A percentile compares a stretch with the other conserved stretches of the same genome.
phyloP scores from a whole-genome alignment of 306 rosid genomes.

The Cicer arietinum region DNA sequence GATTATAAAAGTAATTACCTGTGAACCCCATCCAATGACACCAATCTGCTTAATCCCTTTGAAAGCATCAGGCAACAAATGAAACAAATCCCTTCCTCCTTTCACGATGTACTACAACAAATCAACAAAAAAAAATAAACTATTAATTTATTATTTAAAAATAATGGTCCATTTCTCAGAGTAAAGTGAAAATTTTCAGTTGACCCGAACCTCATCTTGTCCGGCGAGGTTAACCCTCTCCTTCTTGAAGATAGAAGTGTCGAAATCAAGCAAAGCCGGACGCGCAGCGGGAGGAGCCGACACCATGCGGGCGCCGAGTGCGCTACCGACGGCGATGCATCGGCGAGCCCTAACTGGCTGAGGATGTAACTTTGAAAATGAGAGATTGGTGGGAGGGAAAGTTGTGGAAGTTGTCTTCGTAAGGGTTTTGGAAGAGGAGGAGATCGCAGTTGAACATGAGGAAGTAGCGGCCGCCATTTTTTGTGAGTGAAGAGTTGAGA shows the following conservation, averaged over 20 bases:
- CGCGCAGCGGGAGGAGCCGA: slow-evolving; percentile 54
- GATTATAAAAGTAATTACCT: slow-evolving; percentile 51
- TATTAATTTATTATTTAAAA: not conserved
- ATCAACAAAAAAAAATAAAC: not conserved
- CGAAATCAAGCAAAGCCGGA: slow-evolving; percentile 65
- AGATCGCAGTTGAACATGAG: slow-evolving; percentile 46
- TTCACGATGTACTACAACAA: slow-evolving; percentile 73
- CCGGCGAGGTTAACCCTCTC: slow-evolving; percentile 89
- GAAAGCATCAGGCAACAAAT: slow-evolving; percentile 81
- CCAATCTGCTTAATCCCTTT: slow-evolving; percentile 97
- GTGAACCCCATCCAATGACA: slow-evolving; percentile 99
- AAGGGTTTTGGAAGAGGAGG: slow-evolving; percentile 48
- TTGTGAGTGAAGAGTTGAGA: not conserved
- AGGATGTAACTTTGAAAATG: slow-evolving; percentile 48
- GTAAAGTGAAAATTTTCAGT: not conserved
- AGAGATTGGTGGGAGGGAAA: slow-evolving; percentile 29
- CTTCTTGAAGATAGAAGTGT: slow-evolving; percentile 83
- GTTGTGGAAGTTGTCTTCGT: slow-evolving; percentile 23
- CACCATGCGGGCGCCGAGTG: slow-evolving; percentile 81
- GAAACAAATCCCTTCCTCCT: slow-evolving; percentile 96
- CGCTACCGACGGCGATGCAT: slow-evolving; percentile 35
- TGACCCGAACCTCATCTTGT: slow-evolving; percentile 71
- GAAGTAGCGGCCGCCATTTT: slow-evolving; percentile 54
- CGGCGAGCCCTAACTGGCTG: slow-evolving; percentile 47
- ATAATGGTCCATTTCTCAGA: slow-evolving; percentile 1